Percentiles rank a stretch among this genome's conserved stretches.
phyloP scores from a whole-genome alignment of 2,329 filamentous ascomycete genomes.

The Tolypocladium paradoxum region DNA sequence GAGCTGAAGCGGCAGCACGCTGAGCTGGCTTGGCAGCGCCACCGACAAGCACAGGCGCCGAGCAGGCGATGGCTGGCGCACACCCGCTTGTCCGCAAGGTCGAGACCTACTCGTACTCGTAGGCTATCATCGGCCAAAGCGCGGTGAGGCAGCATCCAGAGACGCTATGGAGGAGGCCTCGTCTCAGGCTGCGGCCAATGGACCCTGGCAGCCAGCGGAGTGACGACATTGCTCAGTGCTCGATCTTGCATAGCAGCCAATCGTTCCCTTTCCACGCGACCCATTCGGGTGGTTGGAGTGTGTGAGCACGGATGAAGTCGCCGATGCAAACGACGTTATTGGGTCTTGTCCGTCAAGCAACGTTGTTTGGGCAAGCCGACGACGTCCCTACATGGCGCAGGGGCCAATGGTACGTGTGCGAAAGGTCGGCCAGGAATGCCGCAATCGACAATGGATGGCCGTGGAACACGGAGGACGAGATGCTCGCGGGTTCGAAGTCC shows the following conservation, averaged over 20 bases:
- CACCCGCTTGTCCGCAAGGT: neutral
- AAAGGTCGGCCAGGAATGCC: neutral
- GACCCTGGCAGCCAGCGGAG: neutral
- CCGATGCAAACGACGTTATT: neutral
- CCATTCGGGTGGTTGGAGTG: neutral
- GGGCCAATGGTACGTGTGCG: neutral
- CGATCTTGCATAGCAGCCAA: neutral
- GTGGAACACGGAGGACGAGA: neutral
- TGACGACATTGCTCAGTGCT: neutral
- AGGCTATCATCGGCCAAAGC: conserved; percentile 8
- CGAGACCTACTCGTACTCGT: too few species aligned
- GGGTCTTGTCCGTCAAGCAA: neutral
- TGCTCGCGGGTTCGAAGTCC: neutral
- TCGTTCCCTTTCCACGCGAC: neutral
- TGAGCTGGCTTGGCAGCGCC: neutral
- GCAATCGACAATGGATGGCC: neutral
- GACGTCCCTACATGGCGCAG: neutral
- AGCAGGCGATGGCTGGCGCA: neutral
- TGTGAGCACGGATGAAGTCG: neutral
- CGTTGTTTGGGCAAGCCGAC: neutral
- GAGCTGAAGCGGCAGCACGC: neutral
- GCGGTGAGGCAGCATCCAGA: conserved; percentile 6
- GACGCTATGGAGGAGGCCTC: neutral
- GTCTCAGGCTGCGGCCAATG: conserved; percentile 1
- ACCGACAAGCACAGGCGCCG: neutral